phyloP scores from a whole-genome alignment of 1,284 basidiomycete species.

The Cryptococcus floricola region DNA sequence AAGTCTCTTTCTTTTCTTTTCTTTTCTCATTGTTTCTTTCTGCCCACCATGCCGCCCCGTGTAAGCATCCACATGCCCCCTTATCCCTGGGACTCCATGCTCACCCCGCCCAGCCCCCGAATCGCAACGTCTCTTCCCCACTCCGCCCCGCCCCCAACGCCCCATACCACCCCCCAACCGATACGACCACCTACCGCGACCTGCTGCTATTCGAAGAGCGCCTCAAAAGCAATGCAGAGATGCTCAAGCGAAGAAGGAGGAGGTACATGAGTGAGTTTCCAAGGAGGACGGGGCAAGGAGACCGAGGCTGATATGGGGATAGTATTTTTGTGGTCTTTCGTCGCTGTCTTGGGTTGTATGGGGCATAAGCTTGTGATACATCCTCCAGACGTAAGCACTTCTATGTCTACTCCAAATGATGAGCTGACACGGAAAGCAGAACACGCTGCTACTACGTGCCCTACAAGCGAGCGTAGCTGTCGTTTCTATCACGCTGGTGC shows the following conservation, averaged over 20 bases:
- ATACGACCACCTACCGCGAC: slow-evolving; percentile 77
- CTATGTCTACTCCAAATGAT: background rate
- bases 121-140: slow-evolving; percentile 1
- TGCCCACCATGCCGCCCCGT: background rate
- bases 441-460: slow-evolving; percentile 25
- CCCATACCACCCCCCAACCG: slow-evolving; percentile 61
- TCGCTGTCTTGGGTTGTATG: slow-evolving; percentile 26
- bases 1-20: no score
- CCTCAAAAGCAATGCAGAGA: slow-evolving; percentile 84
- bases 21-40: background rate
- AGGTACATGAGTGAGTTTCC: slow-evolving; percentile 75
- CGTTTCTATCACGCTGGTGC: slow-evolving; percentile 77
- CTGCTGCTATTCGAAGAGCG: slow-evolving; percentile 92
- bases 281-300: background rate
- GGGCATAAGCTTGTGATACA: slow-evolving; percentile 29
- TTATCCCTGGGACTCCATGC: background rate
- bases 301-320: background rate
- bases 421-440: slow-evolving; percentile 11
- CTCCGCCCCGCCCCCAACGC: slow-evolving; percentile 21
- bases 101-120: background rate
- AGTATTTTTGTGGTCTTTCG: slow-evolving; percentile 43
- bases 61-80: background rate
- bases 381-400: slow-evolving; percentile 30
- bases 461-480: slow-evolving; percentile 72
- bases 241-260: slow-evolving; percentile 71